A percentile compares a stretch with the other conserved stretches of the same genome.
These are phyloP conservation scores for Silene vulgaris DNA, from an alignment of 179 eudicot genomes.

Conservation along the genomic window DNA sequence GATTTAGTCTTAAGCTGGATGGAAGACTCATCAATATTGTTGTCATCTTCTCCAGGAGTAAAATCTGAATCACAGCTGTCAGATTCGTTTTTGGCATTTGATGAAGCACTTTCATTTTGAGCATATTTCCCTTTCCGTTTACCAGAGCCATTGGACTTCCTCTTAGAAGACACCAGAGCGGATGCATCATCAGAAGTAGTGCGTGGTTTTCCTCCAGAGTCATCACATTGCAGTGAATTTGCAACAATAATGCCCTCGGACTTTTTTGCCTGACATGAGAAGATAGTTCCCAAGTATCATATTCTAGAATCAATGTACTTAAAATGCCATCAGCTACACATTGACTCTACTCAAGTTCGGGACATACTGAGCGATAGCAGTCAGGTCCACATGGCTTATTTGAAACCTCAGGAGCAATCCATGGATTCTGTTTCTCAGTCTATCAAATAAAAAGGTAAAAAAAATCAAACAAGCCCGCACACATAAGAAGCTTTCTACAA, in stretches of 20 bases:
- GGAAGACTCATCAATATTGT: constrained; percentile 32
- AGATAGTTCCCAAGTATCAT: constrained; percentile 15
- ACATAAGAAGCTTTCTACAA: background rate
- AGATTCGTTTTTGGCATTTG: constrained; percentile 55
- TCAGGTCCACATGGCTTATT: constrained; percentile 64
- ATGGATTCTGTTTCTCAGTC: constrained; percentile 75
- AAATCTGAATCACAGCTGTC: constrained; percentile 84
- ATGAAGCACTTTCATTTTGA: constrained; percentile 83
- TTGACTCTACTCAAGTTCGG: background rate
- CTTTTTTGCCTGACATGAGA: constrained; percentile 43
- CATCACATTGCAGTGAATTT: constrained; percentile 36
- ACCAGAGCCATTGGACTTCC: constrained; percentile 40
- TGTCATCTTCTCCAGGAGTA: constrained; percentile 41
- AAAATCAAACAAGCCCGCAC: constrained; percentile 8
- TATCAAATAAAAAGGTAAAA: constrained; percentile 24
- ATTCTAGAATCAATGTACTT: constrained; percentile 3
- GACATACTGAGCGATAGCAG: constrained; percentile 67
- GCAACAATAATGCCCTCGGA: constrained; percentile 36
- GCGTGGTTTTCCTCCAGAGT: constrained; percentile 40
- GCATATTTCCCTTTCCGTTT: constrained; percentile 50
- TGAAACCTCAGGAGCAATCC: constrained; percentile 55
- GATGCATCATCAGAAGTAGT: constrained; percentile 43
- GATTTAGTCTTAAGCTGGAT: constrained; percentile 38
- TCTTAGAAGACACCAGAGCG: constrained; percentile 36
- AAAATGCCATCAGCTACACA: background rate